Base-by-base conservation (phyloP, 140 eudicot species). In the Erigeron philadelphicus region DNA sequence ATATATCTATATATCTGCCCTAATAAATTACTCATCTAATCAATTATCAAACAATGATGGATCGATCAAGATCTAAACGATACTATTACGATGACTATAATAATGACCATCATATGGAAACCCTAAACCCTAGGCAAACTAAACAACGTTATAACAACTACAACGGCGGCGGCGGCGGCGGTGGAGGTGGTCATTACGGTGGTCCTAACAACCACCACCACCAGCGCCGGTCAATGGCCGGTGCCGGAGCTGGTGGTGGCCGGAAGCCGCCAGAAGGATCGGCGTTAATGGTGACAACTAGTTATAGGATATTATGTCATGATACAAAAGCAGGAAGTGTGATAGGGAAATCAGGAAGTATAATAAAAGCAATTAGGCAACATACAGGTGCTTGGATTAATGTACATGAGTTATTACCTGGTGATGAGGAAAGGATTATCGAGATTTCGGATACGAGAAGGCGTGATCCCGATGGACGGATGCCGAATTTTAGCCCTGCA, bases 371-470 rank as follows among this genome's bases (percentile, higher is more conserved):
- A 0, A 89, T 93, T 31, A 78, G 99, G 55, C 99, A 93, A 60
- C 97, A 93, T 54, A 93, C 99, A 0, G 99, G 99, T 0, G 99
- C 99, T 42, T 93, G 95, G 97, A 83, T 93, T 66, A 93, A 89
- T 53, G 95, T 93, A 6, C 96, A 89, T 53, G 99, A 93, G 73
- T 52, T 87, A 71, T 50, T 82, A 52, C 86, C 94, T 0, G 97
- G 97, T 0, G 99, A 93, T 50, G 99, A 93, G 68, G 99, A 89
- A 86, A 74, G 97, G 61, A 93, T 93, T 18, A 93, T 93, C 45
- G 99, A 93, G 95, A 85, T 93, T 11, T 89, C 99, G 3, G 99
- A 93, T 60, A 87, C 95, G 0, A 49, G 99, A 75, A 59, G 99
- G 83, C 75, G 99, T 61, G 99, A 86, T 68, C 95, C 95, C 0